Conservation (phyloP, 192 early-diverging fungal genomes). For the Backusella circina region DNA sequence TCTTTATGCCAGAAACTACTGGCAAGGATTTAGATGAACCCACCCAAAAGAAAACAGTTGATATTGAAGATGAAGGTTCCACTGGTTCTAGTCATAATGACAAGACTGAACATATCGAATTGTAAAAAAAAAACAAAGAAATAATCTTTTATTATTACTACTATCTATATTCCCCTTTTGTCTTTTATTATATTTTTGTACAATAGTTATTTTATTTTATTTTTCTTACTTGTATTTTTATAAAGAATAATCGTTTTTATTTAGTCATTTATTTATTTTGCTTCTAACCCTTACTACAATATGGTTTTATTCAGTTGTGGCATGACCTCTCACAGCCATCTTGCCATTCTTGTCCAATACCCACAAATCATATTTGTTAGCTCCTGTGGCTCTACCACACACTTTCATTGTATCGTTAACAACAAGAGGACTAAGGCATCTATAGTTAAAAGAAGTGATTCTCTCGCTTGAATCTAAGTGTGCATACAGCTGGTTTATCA, state of each 20-base stretch:
- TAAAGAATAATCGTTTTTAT: not conserved
- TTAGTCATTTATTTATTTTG: not conserved
- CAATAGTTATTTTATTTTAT: not conserved
- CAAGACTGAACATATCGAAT: slow-evolving; percentile 9
- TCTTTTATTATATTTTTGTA: not conserved
- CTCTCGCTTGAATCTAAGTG: not conserved
- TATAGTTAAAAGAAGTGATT: not conserved
- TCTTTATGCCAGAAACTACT: slow-evolving; percentile 80
- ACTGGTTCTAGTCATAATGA: not conserved
- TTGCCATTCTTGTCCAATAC: slow-evolving; percentile 2
- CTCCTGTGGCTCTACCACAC: not conserved
- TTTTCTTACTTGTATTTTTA: slow-evolving; percentile 2
- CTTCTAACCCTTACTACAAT: not conserved
- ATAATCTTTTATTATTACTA: not conserved
- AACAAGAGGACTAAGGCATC: slow-evolving; percentile 9
- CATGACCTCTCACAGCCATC: slow-evolving; percentile 8
- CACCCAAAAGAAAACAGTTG: not conserved
- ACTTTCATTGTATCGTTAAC: not conserved
- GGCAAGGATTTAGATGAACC: slow-evolving; percentile 23
- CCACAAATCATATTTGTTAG: slow-evolving; percentile 3
- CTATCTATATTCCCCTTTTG: not conserved
- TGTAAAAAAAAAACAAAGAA: not conserved
- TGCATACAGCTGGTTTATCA: not conserved
- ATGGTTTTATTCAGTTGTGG: not conserved
- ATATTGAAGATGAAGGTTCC: not conserved